Percentiles rank a stretch among this genome's conserved stretches.
Conservation (phyloP, 148 eudicot species). For the Rhododendron griersonianum region DNA sequence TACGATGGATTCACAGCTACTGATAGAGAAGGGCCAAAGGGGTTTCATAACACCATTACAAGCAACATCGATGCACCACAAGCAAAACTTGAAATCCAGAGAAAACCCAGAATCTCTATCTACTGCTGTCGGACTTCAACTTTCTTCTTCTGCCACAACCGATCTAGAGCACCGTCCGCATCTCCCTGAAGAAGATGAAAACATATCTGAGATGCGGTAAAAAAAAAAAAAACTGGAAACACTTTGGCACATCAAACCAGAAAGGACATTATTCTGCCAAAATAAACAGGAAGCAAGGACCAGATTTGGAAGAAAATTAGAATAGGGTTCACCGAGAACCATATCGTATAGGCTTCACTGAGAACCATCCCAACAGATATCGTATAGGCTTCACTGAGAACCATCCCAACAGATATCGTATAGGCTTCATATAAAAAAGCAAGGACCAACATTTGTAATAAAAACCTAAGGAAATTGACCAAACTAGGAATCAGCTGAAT, state of each 20-base stretch:
- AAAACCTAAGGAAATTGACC: neutral
- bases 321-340: neutral
- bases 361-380: neutral
- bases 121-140: constrained; percentile 7
- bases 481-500: neutral
- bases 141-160: constrained; percentile 19
- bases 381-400: neutral
- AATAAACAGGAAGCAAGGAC: neutral
- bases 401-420: neutral
- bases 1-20: neutral
- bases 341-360: neutral
- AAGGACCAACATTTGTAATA: neutral
- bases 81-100: neutral
- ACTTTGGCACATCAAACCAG: neutral
- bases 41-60: neutral
- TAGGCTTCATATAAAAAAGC: neutral
- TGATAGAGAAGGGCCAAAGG: neutral
- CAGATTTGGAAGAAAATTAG: too few species aligned
- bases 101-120: neutral
- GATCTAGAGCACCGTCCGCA: constrained; percentile 11
- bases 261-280: neutral
- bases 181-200: neutral
- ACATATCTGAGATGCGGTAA: neutral
- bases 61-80: neutral
- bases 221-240: neutral